Conservation (phyloP, 2,329 filamentous ascomycete genomes). For the Trichoderma sp. region DNA sequence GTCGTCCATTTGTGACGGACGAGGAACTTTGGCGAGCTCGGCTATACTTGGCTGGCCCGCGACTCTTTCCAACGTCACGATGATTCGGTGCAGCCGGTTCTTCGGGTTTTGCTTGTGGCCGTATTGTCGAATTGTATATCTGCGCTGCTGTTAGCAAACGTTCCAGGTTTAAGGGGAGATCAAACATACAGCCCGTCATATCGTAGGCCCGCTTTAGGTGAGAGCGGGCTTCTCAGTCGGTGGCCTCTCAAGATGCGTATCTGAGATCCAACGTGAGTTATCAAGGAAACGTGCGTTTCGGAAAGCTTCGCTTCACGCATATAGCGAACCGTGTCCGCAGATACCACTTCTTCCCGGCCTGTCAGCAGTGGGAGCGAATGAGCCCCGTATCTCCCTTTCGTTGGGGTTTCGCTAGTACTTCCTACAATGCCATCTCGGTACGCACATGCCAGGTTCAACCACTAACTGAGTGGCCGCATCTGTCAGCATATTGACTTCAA, state of each 20-base stretch:
- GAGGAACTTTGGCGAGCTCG: conserved; percentile 51
- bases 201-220: conserved; percentile 56
- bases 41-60: conserved; percentile 48
- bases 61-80: conserved; percentile 52
- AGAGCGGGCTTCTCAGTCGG: conserved; percentile 54
- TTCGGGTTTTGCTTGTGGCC: conserved; percentile 47
- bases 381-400: conserved; percentile 51
- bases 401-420: conserved; percentile 49
- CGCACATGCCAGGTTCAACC: conserved; percentile 60
- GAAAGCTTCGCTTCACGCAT: conserved; percentile 47
- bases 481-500: neutral
- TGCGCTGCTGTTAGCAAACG: conserved; percentile 34
- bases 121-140: conserved; percentile 56
- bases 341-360: conserved; percentile 53
- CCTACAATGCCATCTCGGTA: conserved; percentile 59
- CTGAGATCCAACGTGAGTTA: conserved; percentile 53
- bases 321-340: conserved; percentile 47
- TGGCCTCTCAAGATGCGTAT: conserved; percentile 59
- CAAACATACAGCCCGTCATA: conserved; percentile 60
- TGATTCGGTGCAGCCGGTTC: conserved; percentile 49
- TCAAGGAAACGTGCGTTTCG: conserved; percentile 54
- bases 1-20: conserved; percentile 60
- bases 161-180: neutral
- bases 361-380: conserved; percentile 55
- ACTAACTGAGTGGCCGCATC: conserved; percentile 51